phyloP scores from a whole-genome alignment of 805 yeast species.

The Henningerozyma blattae region DNA sequence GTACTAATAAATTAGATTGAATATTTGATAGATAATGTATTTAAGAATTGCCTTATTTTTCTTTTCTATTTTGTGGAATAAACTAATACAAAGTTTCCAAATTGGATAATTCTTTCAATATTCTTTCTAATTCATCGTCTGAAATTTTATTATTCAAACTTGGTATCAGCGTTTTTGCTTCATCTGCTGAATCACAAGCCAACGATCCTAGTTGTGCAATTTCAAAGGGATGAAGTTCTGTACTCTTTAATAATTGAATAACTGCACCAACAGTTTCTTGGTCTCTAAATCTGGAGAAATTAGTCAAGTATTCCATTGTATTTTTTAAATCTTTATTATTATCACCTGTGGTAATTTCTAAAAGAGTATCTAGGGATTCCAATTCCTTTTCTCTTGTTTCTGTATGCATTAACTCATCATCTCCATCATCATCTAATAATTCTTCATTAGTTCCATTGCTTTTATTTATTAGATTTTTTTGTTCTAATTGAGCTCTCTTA shows the following conservation, averaged over 20 bases:
- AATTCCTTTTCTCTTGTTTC: slow-evolving; percentile 35
- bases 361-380: slow-evolving; percentile 20
- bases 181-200: slow-evolving; percentile 93
- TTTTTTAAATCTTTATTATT: slow-evolving; percentile 84
- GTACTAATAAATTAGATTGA: too few relatives aligned
- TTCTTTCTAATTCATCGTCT: slow-evolving; percentile 76
- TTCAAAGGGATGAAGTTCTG: slow-evolving; percentile 88
- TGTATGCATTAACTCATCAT: slow-evolving; percentile 29
- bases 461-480: slow-evolving; percentile 3
- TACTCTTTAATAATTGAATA: slow-evolving; percentile 65
- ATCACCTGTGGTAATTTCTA: slow-evolving; percentile 39
- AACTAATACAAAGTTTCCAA: slow-evolving; percentile 33
- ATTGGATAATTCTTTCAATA: slow-evolving; percentile 76
- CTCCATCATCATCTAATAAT: slow-evolving; percentile 15
- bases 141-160: slow-evolving; percentile 70
- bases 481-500: slow-evolving; percentile 26
- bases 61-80: neutral
- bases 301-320: slow-evolving; percentile 75
- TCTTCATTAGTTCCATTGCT: slow-evolving; percentile 1
- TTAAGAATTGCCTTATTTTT: slow-evolving; percentile 1
- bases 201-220: slow-evolving; percentile 79
- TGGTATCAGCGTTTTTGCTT: slow-evolving; percentile 89
- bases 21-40: too few relatives aligned
- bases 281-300: slow-evolving; percentile 83
- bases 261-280: slow-evolving; percentile 90